Conservation (phyloP, 2,329 filamentous ascomycete genomes). For the Pestalotiopsis sp. region DNA sequence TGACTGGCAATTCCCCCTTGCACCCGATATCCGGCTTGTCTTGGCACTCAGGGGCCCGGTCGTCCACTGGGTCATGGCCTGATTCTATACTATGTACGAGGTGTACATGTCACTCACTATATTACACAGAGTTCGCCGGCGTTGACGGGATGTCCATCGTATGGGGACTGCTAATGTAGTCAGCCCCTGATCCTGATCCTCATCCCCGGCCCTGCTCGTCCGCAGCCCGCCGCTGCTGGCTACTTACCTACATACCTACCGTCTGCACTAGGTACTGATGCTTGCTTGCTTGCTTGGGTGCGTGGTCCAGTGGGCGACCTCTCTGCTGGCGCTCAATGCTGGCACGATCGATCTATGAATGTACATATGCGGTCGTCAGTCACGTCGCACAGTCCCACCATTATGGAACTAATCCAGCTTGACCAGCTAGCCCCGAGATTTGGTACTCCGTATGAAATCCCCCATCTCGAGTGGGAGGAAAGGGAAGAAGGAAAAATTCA, state of each 20-base stretch:
- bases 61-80: neutral
- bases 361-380: neutral
- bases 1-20: neutral
- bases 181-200: neutral
- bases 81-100: neutral
- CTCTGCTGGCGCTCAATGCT: neutral
- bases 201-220: neutral
- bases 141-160: neutral
- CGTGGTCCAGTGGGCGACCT: neutral
- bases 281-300: neutral
- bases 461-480: neutral
- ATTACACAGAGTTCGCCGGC: neutral
- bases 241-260: too few species aligned
- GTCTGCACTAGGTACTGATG: neutral
- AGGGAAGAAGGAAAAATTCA: neutral
- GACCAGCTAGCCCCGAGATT: neutral
- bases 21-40: constrained; percentile 3
- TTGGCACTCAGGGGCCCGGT: neutral
- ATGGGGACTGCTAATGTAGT: neutral
- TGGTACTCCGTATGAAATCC: neutral
- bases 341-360: constrained; percentile 11
- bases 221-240: too few species aligned
- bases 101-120: neutral
- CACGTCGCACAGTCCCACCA: constrained; percentile 11
- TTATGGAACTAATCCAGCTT: constrained; percentile 3